phyloP scores from a whole-genome alignment of 192 early-diverging fungal species.

The Gryganskiella cystojenkinii region DNA sequence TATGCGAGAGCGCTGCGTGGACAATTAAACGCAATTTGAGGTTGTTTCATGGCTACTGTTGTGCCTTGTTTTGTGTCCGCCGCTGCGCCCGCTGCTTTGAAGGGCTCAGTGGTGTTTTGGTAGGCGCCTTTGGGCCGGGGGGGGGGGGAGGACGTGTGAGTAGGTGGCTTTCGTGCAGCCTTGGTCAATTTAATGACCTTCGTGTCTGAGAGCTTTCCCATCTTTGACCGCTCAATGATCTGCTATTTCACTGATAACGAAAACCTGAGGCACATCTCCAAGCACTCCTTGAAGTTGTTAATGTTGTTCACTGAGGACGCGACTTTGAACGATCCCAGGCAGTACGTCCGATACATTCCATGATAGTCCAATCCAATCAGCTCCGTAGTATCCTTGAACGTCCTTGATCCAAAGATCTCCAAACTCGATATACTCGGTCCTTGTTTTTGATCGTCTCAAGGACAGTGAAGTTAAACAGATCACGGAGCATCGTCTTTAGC shows the following conservation, averaged over 20 bases:
- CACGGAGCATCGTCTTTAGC: conserved; percentile 28
- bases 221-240: conserved; percentile 14
- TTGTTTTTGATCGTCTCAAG: conserved; percentile 27
- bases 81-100: no score
- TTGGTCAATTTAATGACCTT: conserved; percentile 21
- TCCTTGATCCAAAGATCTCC: conserved; percentile 21
- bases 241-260: conserved; percentile 17
- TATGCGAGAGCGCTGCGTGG: no score
- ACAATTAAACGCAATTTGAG: no score
- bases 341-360: conserved; percentile 27
- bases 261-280: conserved; percentile 35
- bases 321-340: conserved; percentile 23
- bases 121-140: no score
- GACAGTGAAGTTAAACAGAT: conserved; percentile 27
- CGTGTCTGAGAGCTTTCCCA: conserved; percentile 12
- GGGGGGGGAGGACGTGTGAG: no score
- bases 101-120: no score
- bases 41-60: no score
- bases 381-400: conserved; percentile 28
- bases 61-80: no score
- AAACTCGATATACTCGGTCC: conserved; percentile 14
- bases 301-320: neutral
- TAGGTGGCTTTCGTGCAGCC: conserved; percentile 23
- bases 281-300: conserved; percentile 24
- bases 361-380: conserved; percentile 36